Percentiles rank a stretch among this genome's conserved stretches.
These are phyloP conservation scores for Hyaloscypha hepaticicola DNA, from an alignment of 495 filamentous ascomycete species.

Conservation along the genomic window DNA sequence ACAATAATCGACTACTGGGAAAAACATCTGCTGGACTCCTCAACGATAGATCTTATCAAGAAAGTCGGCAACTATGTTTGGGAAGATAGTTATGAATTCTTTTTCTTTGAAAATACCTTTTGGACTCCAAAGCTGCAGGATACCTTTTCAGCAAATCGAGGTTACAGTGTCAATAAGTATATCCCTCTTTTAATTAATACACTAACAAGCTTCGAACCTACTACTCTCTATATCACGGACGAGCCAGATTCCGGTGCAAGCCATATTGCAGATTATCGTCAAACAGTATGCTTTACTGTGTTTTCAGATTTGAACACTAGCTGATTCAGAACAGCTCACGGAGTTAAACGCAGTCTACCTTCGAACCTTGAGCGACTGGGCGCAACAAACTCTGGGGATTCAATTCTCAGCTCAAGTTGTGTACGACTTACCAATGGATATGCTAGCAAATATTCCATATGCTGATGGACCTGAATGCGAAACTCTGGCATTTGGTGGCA, in stretches of 20 bases:
- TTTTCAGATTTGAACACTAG: not conserved
- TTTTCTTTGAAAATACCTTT: slow-evolving; percentile 34
- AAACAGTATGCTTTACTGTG: slow-evolving; percentile 18
- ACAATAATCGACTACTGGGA: slow-evolving; percentile 47
- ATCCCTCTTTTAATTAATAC: slow-evolving; percentile 42
- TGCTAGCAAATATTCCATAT: slow-evolving; percentile 39
- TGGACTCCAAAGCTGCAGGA: slow-evolving; percentile 42
- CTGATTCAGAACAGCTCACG: slow-evolving; percentile 22
- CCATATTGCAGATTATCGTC: slow-evolving; percentile 7
- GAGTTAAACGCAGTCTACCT: slow-evolving; percentile 29
- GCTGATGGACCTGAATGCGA: slow-evolving; percentile 50
- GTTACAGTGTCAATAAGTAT: slow-evolving; percentile 34
- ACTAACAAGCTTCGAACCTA: not conserved
- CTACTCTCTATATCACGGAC: not conserved
- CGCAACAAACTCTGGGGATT: slow-evolving; percentile 33
- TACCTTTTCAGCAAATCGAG: slow-evolving; percentile 29
- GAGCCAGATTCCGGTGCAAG: not conserved
- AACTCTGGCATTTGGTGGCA: slow-evolving; percentile 38
- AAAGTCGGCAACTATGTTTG: slow-evolving; percentile 47
- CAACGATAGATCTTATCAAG: slow-evolving; percentile 35
- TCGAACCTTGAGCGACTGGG: slow-evolving; percentile 36
- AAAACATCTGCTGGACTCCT: slow-evolving; percentile 40
- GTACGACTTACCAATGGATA: slow-evolving; percentile 50
- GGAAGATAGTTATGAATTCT: slow-evolving; percentile 52
- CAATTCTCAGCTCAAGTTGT: slow-evolving; percentile 46